Conservation (phyloP, 106 monocot genomes). For the Ottelia alismoides region DNA sequence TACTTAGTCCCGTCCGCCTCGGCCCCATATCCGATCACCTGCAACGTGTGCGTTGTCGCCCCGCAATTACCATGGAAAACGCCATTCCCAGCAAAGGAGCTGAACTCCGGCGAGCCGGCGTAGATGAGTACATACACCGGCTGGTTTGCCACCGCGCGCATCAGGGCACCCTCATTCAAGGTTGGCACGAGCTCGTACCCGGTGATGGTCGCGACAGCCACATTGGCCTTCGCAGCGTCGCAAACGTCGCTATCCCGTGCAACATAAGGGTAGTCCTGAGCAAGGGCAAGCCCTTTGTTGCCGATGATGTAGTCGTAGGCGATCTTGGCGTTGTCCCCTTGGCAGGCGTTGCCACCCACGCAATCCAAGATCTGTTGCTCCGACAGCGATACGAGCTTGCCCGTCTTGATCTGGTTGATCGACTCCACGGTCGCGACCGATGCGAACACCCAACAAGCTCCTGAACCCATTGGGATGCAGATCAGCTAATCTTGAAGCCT, state of each 20-base stretch:
- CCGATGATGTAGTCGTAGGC: neutral
- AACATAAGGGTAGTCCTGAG: neutral
- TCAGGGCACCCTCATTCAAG: neutral
- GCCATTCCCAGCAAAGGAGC: neutral
- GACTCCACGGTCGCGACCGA: constrained; percentile 5
- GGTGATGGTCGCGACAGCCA: neutral
- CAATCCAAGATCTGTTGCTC: constrained; percentile 12
- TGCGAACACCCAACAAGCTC: constrained; percentile 6
- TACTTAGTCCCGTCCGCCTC: constrained; percentile 2
- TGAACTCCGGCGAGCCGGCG: neutral
- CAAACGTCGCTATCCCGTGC: neutral
- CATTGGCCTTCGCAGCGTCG: neutral
- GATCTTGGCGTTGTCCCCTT: neutral
- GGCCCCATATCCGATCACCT: neutral
- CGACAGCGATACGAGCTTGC: neutral
- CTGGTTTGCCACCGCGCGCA: neutral
- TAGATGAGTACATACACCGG: neutral
- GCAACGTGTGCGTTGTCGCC: neutral
- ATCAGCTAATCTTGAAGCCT: no score
- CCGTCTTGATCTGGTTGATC: neutral
- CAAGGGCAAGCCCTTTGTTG: neutral
- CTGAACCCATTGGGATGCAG: no score
- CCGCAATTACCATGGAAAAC: neutral
- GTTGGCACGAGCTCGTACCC: neutral
- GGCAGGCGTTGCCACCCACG: neutral